Evolutionary conservation across 1,284 basidiomycete genomes (phyloP).

Genomic region (Heliocybe sulcata): DNA sequence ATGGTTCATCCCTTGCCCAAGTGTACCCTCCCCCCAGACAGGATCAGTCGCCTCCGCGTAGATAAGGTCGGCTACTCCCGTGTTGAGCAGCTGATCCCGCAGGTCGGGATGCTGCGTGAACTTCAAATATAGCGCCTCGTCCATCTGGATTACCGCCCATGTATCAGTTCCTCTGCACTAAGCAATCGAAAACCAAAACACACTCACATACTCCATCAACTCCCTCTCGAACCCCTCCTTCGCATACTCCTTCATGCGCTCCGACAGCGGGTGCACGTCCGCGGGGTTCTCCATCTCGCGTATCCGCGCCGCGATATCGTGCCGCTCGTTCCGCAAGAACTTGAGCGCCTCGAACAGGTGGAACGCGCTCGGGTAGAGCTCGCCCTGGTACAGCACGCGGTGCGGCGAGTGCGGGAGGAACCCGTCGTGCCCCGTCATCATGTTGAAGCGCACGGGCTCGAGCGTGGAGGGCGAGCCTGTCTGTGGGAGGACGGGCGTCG

Average conservation of each 20-base stretch:
- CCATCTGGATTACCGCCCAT: slow-evolving; percentile 35
- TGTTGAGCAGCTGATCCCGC: slow-evolving; percentile 36
- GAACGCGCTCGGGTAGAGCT: slow-evolving; percentile 51
- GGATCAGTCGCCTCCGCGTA: slow-evolving; percentile 40
- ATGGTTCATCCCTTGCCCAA: slow-evolving; percentile 44
- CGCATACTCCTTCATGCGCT: slow-evolving; percentile 27
- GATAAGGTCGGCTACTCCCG: slow-evolving; percentile 38
- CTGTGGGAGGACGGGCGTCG: neutral
- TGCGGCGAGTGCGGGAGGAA: slow-evolving; percentile 57
- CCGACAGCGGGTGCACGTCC: slow-evolving; percentile 44
- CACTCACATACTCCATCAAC: slow-evolving; percentile 37
- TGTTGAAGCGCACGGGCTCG: slow-evolving; percentile 23
- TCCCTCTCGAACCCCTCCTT: slow-evolving; percentile 46
- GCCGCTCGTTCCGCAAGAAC: slow-evolving; percentile 35
- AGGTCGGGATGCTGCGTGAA: slow-evolving; percentile 53
- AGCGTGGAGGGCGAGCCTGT: slow-evolving; percentile 4
- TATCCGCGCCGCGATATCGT: slow-evolving; percentile 47
- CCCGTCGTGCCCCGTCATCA: slow-evolving; percentile 22
- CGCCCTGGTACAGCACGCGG: slow-evolving; percentile 40
- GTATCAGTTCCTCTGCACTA: neutral
- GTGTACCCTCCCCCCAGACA: slow-evolving; percentile 51
- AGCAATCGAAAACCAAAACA: neutral
- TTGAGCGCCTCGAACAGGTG: slow-evolving; percentile 66
- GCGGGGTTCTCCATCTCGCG: slow-evolving; percentile 33
- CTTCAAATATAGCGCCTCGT: slow-evolving; percentile 51